Evolutionary conservation across 2,329 filamentous ascomycete species (phyloP).

Genomic region (Pseudogymnoascus sp.): DNA sequence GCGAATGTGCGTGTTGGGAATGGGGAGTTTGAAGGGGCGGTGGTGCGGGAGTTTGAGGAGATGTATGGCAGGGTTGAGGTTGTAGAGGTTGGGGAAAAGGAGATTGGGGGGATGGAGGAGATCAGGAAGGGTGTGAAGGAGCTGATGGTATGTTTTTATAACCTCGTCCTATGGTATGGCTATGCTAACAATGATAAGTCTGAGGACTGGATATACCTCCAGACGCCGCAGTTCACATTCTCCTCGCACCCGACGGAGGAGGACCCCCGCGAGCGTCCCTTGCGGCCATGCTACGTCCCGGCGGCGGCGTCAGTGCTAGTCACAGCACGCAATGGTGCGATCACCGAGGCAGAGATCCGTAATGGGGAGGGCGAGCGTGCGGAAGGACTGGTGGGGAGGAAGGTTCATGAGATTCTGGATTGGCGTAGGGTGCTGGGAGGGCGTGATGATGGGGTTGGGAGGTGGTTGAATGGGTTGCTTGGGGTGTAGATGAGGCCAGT

Average conservation of each 20-base stretch:
- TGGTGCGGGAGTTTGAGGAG: constrained; percentile 53
- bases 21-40: constrained; percentile 41
- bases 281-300: constrained; percentile 40
- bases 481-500: background rate
- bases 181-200: constrained; percentile 40
- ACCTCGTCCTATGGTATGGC: background rate
- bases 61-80: constrained; percentile 50
- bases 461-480: constrained; percentile 1
- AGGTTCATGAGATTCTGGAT: constrained; percentile 40
- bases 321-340: constrained; percentile 21
- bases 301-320: constrained; percentile 30
- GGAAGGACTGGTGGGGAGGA: constrained; percentile 22
- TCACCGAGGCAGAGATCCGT: constrained; percentile 16
- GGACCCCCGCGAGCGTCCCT: constrained; percentile 42
- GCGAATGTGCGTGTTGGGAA: constrained; percentile 61
- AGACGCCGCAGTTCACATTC: constrained; percentile 78
- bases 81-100: constrained; percentile 33
- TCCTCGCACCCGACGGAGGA: constrained; percentile 51
- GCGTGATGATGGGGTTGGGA: background rate
- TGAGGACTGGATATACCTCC: constrained; percentile 67
- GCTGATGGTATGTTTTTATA: constrained; percentile 42
- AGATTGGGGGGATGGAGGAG: constrained; percentile 37
- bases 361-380: background rate
- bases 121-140: constrained; percentile 55
- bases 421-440: constrained; percentile 26